phyloP scores from a whole-genome alignment of 2,329 filamentous ascomycete genomes.

The Chaetomiaceae sp. region DNA sequence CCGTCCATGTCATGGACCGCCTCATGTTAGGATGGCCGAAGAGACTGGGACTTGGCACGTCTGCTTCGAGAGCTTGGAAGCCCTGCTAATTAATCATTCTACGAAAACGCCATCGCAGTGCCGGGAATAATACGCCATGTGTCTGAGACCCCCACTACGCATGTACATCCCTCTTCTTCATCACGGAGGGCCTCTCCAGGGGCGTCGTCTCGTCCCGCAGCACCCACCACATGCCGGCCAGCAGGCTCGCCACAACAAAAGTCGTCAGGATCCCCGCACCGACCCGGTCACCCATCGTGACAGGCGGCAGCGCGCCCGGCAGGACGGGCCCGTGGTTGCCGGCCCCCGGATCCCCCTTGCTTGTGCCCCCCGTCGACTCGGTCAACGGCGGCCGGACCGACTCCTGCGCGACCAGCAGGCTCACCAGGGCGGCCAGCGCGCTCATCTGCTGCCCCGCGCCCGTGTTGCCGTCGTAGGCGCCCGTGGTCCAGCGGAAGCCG shows the following conservation, averaged over 20 bases:
- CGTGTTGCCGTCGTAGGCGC: conserved; percentile 30
- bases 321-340: conserved; percentile 29
- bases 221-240: not conserved
- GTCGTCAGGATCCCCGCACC: conserved; percentile 46
- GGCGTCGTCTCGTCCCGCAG: not conserved
- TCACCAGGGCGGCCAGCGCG: conserved; percentile 50
- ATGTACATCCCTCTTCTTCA: not conserved
- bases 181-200: not conserved
- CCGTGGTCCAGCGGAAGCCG: conserved; percentile 58
- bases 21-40: too few species aligned
- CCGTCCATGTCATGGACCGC: too few species aligned
- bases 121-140: too few species aligned
- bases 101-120: too few species aligned
- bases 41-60: too few species aligned
- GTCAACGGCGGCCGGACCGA: conserved; percentile 39
- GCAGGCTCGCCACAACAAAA: conserved; percentile 33
- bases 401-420: conserved; percentile 40
- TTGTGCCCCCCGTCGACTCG: conserved; percentile 42
- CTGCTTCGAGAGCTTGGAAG: too few species aligned
- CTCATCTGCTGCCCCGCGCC: conserved; percentile 56
- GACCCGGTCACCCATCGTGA: conserved; percentile 42
- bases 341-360: conserved; percentile 37
- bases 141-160: too few species aligned
- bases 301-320: conserved; percentile 27
- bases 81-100: too few species aligned